Base-by-base conservation (phyloP, 2,329 filamentous ascomycete genomes). In the Aspergillus proliferans region DNA sequence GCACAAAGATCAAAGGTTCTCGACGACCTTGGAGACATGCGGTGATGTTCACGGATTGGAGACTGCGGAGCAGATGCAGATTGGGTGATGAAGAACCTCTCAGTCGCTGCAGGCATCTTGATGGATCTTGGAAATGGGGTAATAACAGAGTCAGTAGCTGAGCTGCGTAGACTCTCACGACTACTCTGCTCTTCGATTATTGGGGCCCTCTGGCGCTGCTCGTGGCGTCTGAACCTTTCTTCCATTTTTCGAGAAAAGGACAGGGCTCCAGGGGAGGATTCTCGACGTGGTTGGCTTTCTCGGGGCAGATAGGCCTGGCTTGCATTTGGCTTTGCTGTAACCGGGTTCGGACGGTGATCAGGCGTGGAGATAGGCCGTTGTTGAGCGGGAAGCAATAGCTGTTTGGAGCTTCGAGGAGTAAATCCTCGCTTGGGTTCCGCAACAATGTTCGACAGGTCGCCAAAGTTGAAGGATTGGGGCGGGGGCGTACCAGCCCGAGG, bases 11-110 rank as follows among this genome's bases (percentile, higher is more conserved):
- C 15, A 19, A 40, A 21, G 21, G 38, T 15, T 40, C 14, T 52
- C 51, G 30, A 52, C 49, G 19, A 38, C 47, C 49, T 46, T 56
- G 50, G n/a, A 51, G 54, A 19, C 34, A 38, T n/a, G 34, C 34
- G 34, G n/a, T 38, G 34, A 5, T 38, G 18, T 38, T 38, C 18
- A 30, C 26, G 26, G 26, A 30, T 30, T 12, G 52, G 48, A 33
- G 51, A 53, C 15, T 47, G 39, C 22, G 47, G 50, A 19, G 47
- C 26, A 41, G 38, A 30, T 30, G 26, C 10, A 30, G 26, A 30
- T 12, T 30, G 26, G 26, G 26, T 30, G 9, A 30, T 30, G 10
- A 30, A 30, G 26, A 30, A 30, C 4, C 10, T 30, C 26, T 30
- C 26, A 30, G 26, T 30, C 26, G 26, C 26, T 30, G 26, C 26